phyloP scores from a whole-genome alignment of 306 rosid genomes.

The Prunus campanulata region DNA sequence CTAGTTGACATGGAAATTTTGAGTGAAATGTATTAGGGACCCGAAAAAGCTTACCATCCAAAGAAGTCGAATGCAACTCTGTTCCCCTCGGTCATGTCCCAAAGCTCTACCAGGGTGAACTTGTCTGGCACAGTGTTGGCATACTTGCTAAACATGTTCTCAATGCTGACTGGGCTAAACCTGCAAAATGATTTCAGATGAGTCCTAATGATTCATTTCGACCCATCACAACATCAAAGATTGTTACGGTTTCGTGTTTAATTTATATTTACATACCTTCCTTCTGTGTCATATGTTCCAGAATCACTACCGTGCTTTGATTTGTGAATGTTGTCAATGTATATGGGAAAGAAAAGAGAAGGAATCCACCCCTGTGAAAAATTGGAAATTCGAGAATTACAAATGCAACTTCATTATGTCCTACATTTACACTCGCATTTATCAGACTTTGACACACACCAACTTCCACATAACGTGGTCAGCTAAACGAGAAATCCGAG shows the following conservation, averaged over 20 bases:
- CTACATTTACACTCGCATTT: background rate
- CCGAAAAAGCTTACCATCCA: slow-evolving; percentile 52
- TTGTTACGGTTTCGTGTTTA: background rate
- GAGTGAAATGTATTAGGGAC: background rate
- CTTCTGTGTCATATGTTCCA: slow-evolving; percentile 79
- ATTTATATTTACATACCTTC: slow-evolving; percentile 47
- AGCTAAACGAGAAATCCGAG: background rate
- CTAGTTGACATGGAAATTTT: background rate
- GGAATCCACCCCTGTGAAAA: slow-evolving; percentile 64
- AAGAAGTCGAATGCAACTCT: slow-evolving; percentile 54
- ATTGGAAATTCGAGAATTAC: background rate
- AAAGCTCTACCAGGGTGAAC: slow-evolving; percentile 58
- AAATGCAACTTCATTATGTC: background rate
- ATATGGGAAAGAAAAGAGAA: slow-evolving; percentile 70
- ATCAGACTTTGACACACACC: background rate
- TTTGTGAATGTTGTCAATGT: slow-evolving; percentile 65
- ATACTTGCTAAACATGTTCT: slow-evolving; percentile 72
- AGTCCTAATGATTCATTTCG: background rate
- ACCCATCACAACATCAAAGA: background rate
- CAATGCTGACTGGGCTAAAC: slow-evolving; percentile 59
- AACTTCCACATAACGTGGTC: background rate
- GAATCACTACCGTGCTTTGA: slow-evolving; percentile 85
- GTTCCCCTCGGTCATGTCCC: slow-evolving; percentile 82
- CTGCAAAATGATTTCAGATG: slow-evolving; percentile 22
- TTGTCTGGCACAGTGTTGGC: slow-evolving; percentile 61